phyloP scores from a whole-genome alignment of 1,284 basidiomycete genomes.

The Phylloboletellus chloephorus region DNA sequence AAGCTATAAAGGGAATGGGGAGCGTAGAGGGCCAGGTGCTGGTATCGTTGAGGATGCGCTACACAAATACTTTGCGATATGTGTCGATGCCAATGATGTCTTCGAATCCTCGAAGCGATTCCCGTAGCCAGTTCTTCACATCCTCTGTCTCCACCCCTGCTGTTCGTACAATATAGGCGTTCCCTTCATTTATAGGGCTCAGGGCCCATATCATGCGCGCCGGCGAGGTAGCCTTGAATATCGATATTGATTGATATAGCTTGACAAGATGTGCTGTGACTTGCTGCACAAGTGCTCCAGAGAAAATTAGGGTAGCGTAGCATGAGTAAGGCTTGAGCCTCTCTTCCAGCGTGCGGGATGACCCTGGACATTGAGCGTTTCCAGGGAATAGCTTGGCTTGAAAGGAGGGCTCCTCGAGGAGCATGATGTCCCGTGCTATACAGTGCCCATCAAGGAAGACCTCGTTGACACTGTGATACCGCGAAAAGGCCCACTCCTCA shows the following conservation, averaged over 20 bases:
- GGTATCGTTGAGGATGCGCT: slow-evolving; percentile 7
- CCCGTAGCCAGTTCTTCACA: slow-evolving; percentile 65
- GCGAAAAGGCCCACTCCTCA: slow-evolving; percentile 86
- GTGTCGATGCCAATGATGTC: slow-evolving; percentile 56
- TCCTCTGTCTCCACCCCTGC: slow-evolving; percentile 69
- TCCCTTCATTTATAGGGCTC: slow-evolving; percentile 43
- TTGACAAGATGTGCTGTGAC: slow-evolving; percentile 43
- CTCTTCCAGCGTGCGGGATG: slow-evolving; percentile 47
- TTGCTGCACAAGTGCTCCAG: slow-evolving; percentile 52
- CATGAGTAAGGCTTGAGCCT: slow-evolving; percentile 74
- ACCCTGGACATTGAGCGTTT: slow-evolving; percentile 24
- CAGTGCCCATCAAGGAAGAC: slow-evolving; percentile 60
- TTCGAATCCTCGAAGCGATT: slow-evolving; percentile 47
- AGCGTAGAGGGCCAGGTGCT: no score
- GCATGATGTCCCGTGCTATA: slow-evolving; percentile 69
- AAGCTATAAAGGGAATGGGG: not conserved
- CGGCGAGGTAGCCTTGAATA: slow-evolving; percentile 53
- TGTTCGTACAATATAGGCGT: slow-evolving; percentile 59
- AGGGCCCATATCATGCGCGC: slow-evolving; percentile 75
- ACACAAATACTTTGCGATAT: slow-evolving; percentile 58
- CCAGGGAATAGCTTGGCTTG: slow-evolving; percentile 5
- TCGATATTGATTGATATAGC: slow-evolving; percentile 52
- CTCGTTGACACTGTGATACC: slow-evolving; percentile 85
- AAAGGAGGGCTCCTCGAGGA: slow-evolving; percentile 52
- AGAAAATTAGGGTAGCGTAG: slow-evolving; percentile 78